A percentile compares a stretch with the other conserved stretches of the same genome.
These are phyloP conservation scores for Phoma sp. DNA, from an alignment of 2,329 filamentous ascomycete genomes.

Conservation along the genomic window DNA sequence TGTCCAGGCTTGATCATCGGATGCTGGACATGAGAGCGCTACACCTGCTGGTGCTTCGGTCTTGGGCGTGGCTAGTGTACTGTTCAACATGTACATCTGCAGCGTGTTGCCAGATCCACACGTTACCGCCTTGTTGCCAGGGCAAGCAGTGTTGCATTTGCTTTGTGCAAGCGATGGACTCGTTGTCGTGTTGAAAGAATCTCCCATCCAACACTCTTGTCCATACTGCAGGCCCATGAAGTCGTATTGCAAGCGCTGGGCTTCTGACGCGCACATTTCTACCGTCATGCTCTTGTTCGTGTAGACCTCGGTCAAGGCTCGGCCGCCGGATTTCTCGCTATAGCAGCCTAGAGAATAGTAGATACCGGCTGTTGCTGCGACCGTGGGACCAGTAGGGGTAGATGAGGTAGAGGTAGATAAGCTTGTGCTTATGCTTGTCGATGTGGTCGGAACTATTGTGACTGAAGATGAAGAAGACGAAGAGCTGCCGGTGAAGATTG, in stretches of 20 bases:
- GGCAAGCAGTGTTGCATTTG: constrained; percentile 5
- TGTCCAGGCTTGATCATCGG: constrained; percentile 3
- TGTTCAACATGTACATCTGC: constrained; percentile 14
- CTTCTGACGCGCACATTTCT: constrained; percentile 6
- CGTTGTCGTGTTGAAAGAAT: background rate
- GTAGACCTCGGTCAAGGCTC: constrained; percentile 3
- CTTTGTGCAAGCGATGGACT: background rate
- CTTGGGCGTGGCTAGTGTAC: constrained; percentile 1
- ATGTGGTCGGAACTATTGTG: background rate
- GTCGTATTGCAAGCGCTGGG: background rate
- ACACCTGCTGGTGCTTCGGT: background rate
- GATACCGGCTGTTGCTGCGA: constrained; percentile 1
- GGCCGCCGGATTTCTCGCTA: background rate
- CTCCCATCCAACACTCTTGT: constrained; percentile 12
- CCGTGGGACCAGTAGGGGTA: constrained; percentile 2
- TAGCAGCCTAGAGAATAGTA: constrained; percentile 10
- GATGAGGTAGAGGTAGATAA: background rate
- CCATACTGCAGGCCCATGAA: constrained; percentile 11
- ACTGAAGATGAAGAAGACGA: background rate
- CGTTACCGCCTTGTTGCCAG: background rate
- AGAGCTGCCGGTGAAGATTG: background rate
- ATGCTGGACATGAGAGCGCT: background rate
- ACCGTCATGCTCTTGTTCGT: constrained; percentile 6
- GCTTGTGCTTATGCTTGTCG: background rate
- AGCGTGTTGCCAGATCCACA: constrained; percentile 4